Evolutionary conservation across 1,139 yeast genomes (phyloP).

Genomic region (Ashbya aceris): DNA sequence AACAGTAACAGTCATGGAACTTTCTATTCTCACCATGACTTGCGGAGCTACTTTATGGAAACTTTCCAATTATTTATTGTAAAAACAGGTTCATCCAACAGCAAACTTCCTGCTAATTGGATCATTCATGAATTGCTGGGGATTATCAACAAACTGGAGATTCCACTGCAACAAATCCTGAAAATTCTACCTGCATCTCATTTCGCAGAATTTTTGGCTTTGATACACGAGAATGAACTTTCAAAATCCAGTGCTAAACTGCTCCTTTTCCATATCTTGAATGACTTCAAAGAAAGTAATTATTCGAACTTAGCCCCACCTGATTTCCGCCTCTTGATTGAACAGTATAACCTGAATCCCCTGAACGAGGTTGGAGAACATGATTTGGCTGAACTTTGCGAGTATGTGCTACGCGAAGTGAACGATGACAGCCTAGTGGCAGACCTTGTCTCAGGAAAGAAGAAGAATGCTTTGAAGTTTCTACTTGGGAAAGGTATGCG

Average conservation of each 20-base stretch:
- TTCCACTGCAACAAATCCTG: constrained; percentile 31
- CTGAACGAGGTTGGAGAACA: constrained; percentile 29
- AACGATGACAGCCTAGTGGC: constrained; percentile 46
- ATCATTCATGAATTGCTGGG: constrained; percentile 76
- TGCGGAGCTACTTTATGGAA: constrained; percentile 45
- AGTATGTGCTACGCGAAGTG: constrained; percentile 38
- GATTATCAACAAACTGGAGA: constrained; percentile 44
- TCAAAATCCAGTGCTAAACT: constrained; percentile 59
- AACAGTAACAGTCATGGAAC: constrained; percentile 21
- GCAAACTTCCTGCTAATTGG: constrained; percentile 63
- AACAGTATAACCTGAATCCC: constrained; percentile 43
- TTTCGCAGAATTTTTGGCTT: constrained; percentile 37
- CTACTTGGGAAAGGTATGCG: constrained; percentile 83
- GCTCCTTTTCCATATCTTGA: constrained; percentile 50
- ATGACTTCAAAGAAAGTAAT: constrained; percentile 33
- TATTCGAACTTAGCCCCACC: constrained; percentile 24
- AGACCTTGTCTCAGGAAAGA: constrained; percentile 50
- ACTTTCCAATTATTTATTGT: constrained; percentile 29
- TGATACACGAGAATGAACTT: constrained; percentile 33
- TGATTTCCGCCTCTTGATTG: constrained; percentile 35
- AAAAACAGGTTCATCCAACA: constrained; percentile 13
- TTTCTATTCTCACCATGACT: constrained; percentile 29
- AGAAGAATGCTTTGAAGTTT: constrained; percentile 55
- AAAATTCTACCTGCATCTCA: constrained; percentile 32
- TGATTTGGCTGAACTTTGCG: constrained; percentile 46